A percentile compares a stretch with the other conserved stretches of the same genome.
Evolutionary conservation across 148 eudicot species (phyloP).

Genomic region (Limonium bicolor): DNA sequence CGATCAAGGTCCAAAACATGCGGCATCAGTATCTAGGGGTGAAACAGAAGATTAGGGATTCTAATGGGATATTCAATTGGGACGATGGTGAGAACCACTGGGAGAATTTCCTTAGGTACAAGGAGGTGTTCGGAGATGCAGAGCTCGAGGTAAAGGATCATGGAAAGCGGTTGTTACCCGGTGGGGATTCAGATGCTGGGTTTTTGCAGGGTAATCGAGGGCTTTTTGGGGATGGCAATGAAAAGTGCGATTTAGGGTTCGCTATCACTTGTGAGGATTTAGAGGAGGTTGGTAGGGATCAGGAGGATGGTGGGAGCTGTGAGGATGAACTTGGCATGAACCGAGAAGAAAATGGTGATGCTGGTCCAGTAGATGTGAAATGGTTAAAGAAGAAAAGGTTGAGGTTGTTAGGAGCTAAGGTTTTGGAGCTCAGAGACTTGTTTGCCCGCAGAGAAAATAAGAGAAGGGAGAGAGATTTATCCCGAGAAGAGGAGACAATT

Average conservation of each 20-base stretch:
- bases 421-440: constrained; percentile 50
- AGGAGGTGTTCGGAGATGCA: constrained; percentile 80
- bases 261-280: constrained; percentile 31
- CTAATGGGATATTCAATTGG: constrained; percentile 50
- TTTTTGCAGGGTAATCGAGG: constrained; percentile 7
- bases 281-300: constrained; percentile 24
- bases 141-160: constrained; percentile 34
- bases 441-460: constrained; percentile 47
- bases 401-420: constrained; percentile 34
- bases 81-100: constrained; percentile 63
- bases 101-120: constrained; percentile 68
- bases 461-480: constrained; percentile 48
- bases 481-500: constrained; percentile 23
- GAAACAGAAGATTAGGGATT: constrained; percentile 53
- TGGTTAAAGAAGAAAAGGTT: constrained; percentile 27
- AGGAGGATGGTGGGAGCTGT: constrained; percentile 10
- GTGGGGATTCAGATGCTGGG: constrained; percentile 4
- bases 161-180: constrained; percentile 12
- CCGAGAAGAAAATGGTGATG: constrained; percentile 14
- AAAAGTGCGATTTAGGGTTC: constrained; percentile 22
- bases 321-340: constrained; percentile 11
- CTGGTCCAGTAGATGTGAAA: constrained; percentile 13
- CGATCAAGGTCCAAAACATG: constrained; percentile 96
- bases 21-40: constrained; percentile 89
- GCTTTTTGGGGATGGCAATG: constrained; percentile 22